phyloP scores from a whole-genome alignment of 805 yeast genomes.

The Starmerella powellii region DNA sequence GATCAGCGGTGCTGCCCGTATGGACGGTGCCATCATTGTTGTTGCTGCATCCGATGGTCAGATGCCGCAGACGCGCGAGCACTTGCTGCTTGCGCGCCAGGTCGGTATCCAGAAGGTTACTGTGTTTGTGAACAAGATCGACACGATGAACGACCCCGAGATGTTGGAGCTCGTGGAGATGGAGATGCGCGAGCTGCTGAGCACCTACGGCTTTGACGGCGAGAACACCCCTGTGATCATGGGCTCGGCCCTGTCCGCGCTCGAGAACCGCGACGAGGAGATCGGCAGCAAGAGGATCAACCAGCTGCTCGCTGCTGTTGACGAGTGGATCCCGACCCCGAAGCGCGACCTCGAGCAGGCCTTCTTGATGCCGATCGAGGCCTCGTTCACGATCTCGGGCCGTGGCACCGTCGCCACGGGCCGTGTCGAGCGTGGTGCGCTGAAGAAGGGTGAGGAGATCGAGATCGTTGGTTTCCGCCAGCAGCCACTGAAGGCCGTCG shows the following conservation, averaged over 20 bases:
- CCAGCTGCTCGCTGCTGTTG: conserved; percentile 83
- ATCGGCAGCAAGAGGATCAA: conserved; percentile 78
- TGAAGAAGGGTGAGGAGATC: conserved; percentile 96
- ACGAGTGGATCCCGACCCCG: conserved; percentile 92
- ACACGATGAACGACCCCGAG: conserved; percentile 95
- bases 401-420: conserved; percentile 99
- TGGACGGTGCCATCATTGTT: conserved; percentile 98
- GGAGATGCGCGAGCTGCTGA: conserved; percentile 97
- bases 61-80: conserved; percentile 99
- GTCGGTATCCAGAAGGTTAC: conserved; percentile 97
- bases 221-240: conserved; percentile 94
- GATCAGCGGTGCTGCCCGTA: conserved; percentile 99
- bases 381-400: conserved; percentile 94
- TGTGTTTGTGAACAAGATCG: conserved; percentile 96
- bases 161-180: conserved; percentile 98
- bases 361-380: conserved; percentile 94
- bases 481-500: conserved; percentile 80
- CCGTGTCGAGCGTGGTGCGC: conserved; percentile 95
- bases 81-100: conserved; percentile 94
- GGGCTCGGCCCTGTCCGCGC: conserved; percentile 98
- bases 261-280: conserved; percentile 78
- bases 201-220: conserved; percentile 92
- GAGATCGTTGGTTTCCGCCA: conserved; percentile 91
- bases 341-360: conserved; percentile 91
- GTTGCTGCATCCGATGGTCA: conserved; percentile 99